Conservation (phyloP, 768 basidiomycete species). For the Melanogaster broomeanus region DNA sequence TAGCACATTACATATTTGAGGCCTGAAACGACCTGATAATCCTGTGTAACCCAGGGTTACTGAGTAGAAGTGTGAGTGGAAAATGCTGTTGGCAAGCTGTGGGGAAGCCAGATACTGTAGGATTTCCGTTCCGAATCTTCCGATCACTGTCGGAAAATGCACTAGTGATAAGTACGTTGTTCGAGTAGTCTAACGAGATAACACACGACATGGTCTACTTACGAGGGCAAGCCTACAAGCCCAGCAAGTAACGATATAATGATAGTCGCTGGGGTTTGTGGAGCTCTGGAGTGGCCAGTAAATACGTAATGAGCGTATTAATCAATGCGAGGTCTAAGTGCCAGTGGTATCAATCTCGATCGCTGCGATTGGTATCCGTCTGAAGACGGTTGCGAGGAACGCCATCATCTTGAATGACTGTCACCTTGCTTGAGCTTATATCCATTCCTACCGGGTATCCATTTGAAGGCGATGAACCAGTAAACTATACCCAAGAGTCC, state of each 20-base stretch:
- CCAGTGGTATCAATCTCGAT: no score
- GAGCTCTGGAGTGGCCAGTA: no score
- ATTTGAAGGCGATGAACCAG: constrained; percentile 55
- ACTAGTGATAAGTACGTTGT: no score
- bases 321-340: background rate
- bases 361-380: constrained; percentile 30
- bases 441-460: constrained; percentile 48
- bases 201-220: no score
- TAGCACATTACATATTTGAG: constrained; percentile 26
- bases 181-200: no score
- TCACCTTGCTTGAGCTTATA: constrained; percentile 52
- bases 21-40: constrained; percentile 18
- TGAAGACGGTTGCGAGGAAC: constrained; percentile 56
- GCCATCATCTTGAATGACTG: constrained; percentile 56
- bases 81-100: constrained; percentile 11
- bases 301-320: background rate
- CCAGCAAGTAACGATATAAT: no score
- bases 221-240: no score
- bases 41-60: constrained; percentile 23
- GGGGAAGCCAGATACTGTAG: background rate
- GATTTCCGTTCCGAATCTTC: constrained; percentile 4
- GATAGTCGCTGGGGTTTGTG: no score
- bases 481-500: constrained; percentile 53
- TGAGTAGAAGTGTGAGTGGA: constrained; percentile 13
- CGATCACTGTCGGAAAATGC: constrained; percentile 7